Conservation (phyloP, 805 yeast species). For the Blastobotrys muscicola region DNA sequence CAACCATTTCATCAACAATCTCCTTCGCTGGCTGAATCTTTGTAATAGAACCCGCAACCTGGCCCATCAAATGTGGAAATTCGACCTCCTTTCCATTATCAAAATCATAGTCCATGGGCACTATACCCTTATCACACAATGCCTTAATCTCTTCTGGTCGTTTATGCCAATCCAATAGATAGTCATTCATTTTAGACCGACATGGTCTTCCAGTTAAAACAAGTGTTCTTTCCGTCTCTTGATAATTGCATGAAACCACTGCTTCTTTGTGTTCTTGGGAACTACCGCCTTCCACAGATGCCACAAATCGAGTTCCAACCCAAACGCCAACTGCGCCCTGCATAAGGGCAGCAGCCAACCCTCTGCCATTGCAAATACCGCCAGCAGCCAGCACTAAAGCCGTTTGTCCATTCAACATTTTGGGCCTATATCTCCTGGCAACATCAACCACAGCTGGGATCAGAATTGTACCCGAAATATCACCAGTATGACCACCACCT, state of each 20-base stretch:
- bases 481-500: conserved; percentile 24
- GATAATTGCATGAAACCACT: conserved; percentile 13
- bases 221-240: conserved; percentile 19
- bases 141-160: conserved; percentile 16
- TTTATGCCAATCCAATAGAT: conserved; percentile 18
- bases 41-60: conserved; percentile 18
- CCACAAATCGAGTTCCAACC: conserved; percentile 22
- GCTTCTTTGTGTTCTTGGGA: conserved; percentile 17
- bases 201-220: conserved; percentile 23
- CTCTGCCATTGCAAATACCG: conserved; percentile 18
- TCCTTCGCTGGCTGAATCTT: conserved; percentile 18
- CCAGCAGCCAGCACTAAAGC: conserved; percentile 22
- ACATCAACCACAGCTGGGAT: conserved; percentile 21
- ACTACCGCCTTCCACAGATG: conserved; percentile 21
- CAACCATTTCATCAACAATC: conserved; percentile 19
- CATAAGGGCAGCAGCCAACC: conserved; percentile 20
- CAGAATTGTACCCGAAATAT: conserved; percentile 17
- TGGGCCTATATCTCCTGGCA: conserved; percentile 15
- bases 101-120: conserved; percentile 17
- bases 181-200: conserved; percentile 17
- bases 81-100: conserved; percentile 18
- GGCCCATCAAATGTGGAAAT: conserved; percentile 19
- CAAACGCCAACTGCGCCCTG: conserved; percentile 21
- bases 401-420: conserved; percentile 15
- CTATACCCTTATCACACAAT: conserved; percentile 15